Evolutionary conservation across 371 early-diverging fungal species (phyloP).

Genomic region (Mortierella sp.): DNA sequence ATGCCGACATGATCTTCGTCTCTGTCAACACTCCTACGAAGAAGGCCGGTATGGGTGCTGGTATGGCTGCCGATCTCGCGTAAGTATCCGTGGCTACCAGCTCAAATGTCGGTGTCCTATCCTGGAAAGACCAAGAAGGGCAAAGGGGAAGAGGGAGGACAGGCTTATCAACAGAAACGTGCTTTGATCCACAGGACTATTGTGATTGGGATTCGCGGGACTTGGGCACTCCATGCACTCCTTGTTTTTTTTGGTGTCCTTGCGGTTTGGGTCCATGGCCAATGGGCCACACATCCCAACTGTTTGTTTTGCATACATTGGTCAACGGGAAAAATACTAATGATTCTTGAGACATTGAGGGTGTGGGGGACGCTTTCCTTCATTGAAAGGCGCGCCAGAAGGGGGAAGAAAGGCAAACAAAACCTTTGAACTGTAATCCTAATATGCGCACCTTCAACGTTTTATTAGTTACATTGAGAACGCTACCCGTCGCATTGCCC

Average conservation of each 20-base stretch:
- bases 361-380: not conserved
- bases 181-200: constrained; percentile 21
- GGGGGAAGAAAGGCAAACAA: constrained; percentile 18
- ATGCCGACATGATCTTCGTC: constrained; percentile 89
- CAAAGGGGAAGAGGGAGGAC: not conserved
- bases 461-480: constrained; percentile 78
- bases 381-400: not conserved
- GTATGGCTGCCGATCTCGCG: constrained; percentile 88
- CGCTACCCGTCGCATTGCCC: constrained; percentile 91
- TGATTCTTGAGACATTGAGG: too few species aligned
- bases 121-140: not conserved
- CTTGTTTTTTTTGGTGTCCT: constrained; percentile 3
- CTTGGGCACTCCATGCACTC: constrained; percentile 1
- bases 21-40: constrained; percentile 92
- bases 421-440: not conserved
- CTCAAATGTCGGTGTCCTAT: not conserved
- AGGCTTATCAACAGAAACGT: constrained; percentile 7
- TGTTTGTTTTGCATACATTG: constrained; percentile 1
- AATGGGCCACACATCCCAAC: not conserved
- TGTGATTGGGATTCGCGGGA: constrained; percentile 8
- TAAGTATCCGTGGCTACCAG: constrained; percentile 58
- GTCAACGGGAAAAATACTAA: not conserved
- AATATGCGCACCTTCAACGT: not conserved
- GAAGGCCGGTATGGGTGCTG: constrained; percentile 82
- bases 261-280: constrained; percentile 2